phyloP scores from a whole-genome alignment of 805 yeast species.

The Sungouiozyma ichnusensis region DNA sequence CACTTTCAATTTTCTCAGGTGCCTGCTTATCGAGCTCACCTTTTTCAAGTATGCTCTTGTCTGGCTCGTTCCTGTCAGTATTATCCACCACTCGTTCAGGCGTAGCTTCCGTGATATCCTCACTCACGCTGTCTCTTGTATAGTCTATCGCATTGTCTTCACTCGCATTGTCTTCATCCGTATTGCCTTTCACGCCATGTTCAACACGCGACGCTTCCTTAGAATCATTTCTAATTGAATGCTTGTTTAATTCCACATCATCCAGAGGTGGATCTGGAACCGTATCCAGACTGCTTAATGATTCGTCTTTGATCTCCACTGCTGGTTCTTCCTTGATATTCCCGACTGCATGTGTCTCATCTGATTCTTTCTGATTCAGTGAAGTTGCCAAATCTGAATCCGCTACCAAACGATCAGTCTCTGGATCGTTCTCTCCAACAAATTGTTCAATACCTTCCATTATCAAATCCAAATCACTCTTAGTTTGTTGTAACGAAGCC shows the following conservation, averaged over 20 bases:
- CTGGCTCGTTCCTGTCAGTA: not conserved
- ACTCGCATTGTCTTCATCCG: not conserved
- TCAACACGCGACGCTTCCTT: not conserved
- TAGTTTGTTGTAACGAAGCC: not conserved
- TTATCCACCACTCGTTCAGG: not conserved
- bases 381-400: not conserved
- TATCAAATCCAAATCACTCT: conserved; percentile 10
- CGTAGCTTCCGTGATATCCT: not conserved
- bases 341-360: not conserved
- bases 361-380: not conserved
- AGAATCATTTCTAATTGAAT: not conserved
- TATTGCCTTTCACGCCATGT: not conserved
- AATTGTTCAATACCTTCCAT: conserved; percentile 22
- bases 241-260: too few relatives aligned
- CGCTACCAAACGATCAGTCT: not conserved
- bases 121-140: not conserved
- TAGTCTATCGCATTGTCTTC: not conserved
- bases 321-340: not conserved
- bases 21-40: not conserved
- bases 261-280: too few relatives aligned
- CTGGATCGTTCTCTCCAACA: conserved; percentile 9
- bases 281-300: too few relatives aligned
- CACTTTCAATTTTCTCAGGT: not conserved
- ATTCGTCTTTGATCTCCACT: too few relatives aligned
- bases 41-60: not conserved